These are phyloP conservation scores for Verticillium nonalfalfae DNA, from an alignment of 2,329 filamentous ascomycete species.

Conservation along the genomic window DNA sequence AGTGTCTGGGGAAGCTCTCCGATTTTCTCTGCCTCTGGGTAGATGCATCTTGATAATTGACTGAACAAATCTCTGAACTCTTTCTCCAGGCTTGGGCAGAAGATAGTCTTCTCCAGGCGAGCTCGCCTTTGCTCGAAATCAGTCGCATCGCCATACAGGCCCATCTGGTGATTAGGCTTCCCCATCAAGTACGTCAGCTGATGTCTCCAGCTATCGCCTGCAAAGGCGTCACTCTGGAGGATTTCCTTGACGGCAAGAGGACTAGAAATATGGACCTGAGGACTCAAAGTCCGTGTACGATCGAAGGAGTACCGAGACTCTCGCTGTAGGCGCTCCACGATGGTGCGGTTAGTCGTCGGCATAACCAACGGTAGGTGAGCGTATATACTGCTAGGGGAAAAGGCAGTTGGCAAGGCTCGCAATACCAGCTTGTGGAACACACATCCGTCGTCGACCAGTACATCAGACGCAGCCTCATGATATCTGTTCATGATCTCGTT, in stretches of 20 bases:
- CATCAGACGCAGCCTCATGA: conserved; percentile 28
- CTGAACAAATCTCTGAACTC: neutral
- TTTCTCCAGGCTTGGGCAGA: neutral
- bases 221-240: neutral
- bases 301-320: conserved; percentile 54
- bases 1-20: neutral
- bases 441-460: conserved; percentile 50
- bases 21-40: neutral
- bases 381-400: conserved; percentile 56
- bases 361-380: conserved; percentile 47
- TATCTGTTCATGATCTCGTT: conserved; percentile 2
- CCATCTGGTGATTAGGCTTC: neutral
- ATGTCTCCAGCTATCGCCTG: neutral
- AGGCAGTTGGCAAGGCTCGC: conserved; percentile 57
- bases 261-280: neutral
- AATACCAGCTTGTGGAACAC: conserved; percentile 62
- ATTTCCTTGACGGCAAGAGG: neutral
- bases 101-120: neutral
- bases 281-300: conserved; percentile 9
- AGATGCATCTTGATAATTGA: neutral
- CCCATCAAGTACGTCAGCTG: neutral
- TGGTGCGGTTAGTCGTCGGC: conserved; percentile 46
- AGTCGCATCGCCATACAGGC: neutral
- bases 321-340: conserved; percentile 48
- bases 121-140: neutral